phyloP scores from a whole-genome alignment of 257 asterid species.

The Solanum clarkiae region DNA sequence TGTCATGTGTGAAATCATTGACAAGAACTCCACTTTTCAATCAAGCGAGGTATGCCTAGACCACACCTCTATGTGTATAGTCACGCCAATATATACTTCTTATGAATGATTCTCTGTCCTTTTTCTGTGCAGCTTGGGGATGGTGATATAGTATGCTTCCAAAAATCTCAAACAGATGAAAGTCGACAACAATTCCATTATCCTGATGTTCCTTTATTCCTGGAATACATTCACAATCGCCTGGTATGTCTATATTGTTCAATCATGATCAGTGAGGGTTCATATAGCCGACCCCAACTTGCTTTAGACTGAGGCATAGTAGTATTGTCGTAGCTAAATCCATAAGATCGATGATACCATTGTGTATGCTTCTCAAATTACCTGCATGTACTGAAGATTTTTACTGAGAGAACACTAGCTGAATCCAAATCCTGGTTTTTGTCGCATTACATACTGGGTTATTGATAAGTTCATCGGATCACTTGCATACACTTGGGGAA shows the following conservation, averaged over 20 bases:
- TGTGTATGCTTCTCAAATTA: not conserved
- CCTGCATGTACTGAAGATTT: not conserved
- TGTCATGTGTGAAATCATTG: slow-evolving; percentile 93
- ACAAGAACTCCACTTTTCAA: slow-evolving; percentile 52
- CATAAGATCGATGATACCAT: not conserved
- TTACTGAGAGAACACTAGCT: not conserved
- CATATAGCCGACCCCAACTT: not conserved
- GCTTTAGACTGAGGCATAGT: not conserved
- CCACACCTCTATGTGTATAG: not conserved
- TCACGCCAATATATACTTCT: not conserved
- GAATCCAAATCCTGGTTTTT: not conserved
- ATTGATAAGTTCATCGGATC: not conserved
- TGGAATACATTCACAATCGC: slow-evolving; percentile 88
- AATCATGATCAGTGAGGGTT: not conserved
- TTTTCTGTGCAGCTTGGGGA: slow-evolving; percentile 59
- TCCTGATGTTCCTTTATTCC: slow-evolving; percentile 71
- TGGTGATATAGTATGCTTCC: slow-evolving; percentile 95
- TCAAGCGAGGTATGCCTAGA: slow-evolving; percentile 51
- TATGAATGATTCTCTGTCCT: not conserved
- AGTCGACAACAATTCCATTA: slow-evolving; percentile 48
- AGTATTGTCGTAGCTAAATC: not conserved
- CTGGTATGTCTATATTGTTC: slow-evolving; percentile 32
- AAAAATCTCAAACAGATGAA: slow-evolving; percentile 47
- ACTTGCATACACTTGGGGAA: not conserved
- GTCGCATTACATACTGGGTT: not conserved